phyloP scores from a whole-genome alignment of 257 asterid genomes.

The Solanum chmielewskii region DNA sequence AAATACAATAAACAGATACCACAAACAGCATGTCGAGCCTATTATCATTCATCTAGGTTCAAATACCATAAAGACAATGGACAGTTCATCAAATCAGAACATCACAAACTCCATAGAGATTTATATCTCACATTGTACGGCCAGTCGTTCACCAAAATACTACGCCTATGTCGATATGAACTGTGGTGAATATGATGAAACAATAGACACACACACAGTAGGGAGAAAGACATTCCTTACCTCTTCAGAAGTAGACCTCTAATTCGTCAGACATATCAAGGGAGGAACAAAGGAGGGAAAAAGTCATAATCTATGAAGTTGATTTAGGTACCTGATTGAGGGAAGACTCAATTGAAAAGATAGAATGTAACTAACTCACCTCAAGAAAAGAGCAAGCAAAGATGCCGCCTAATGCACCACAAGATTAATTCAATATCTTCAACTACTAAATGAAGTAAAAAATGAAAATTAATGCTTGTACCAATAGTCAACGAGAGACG shows the following conservation, averaged over 20 bases:
- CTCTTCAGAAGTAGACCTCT: background rate
- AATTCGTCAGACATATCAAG: background rate
- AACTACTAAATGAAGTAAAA: background rate
- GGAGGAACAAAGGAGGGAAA: background rate
- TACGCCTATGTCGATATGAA: background rate
- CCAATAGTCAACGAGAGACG: background rate
- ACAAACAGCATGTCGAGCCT: background rate
- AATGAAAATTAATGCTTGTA: background rate
- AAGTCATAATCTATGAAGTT: background rate
- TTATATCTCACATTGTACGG: background rate
- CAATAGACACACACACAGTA: background rate
- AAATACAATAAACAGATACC: background rate
- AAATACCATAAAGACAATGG: background rate
- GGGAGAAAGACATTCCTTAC: background rate
- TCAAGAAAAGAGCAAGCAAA: background rate
- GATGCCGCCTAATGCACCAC: background rate
- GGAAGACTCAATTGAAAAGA: background rate
- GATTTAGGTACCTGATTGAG: background rate
- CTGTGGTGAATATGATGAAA: background rate
- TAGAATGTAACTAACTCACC: background rate
- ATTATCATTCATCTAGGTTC: background rate
- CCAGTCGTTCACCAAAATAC: background rate
- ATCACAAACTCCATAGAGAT: background rate
- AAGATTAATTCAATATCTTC: background rate
- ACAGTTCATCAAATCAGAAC: background rate